Evolutionary conservation across 2,329 filamentous ascomycete species (phyloP).

Genomic region (Alternaria triticimaculans): DNA sequence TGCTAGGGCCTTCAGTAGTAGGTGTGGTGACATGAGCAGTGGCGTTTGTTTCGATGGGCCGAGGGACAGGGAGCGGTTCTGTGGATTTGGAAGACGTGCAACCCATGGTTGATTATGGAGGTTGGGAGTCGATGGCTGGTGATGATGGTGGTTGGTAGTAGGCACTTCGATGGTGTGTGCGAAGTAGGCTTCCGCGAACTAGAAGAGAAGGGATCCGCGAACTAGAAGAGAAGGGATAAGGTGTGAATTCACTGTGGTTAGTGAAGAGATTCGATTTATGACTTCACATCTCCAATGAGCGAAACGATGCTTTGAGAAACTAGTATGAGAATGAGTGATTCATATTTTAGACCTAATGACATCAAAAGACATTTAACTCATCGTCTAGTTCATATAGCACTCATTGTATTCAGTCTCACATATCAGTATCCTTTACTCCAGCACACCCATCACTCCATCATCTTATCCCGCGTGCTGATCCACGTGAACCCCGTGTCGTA

Average conservation of each 20-base stretch:
- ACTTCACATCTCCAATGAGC: neutral
- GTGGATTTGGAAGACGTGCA: neutral
- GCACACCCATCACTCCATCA: neutral
- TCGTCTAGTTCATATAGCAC: neutral
- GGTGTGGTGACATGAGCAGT: neutral
- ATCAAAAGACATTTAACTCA: neutral
- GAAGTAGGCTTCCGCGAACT: neutral
- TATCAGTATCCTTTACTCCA: rapidly evolving
- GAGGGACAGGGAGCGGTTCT: neutral
- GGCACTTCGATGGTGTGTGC: neutral
- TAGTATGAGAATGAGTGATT: rapidly evolving
- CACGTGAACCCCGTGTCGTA: neutral
- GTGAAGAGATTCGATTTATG: neutral
- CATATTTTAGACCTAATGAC: neutral
- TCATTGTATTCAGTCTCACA: neutral
- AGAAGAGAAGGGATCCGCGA: rapidly evolving
- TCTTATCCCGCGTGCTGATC: neutral
- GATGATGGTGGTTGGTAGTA: neutral
- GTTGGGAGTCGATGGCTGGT: neutral
- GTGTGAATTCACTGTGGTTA: neutral
- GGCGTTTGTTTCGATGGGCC: neutral
- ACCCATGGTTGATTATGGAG: neutral
- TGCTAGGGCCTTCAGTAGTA: neutral
- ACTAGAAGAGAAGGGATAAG: neutral
- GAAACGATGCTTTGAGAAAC: neutral